A percentile compares a stretch with the other conserved stretches of the same genome.
phyloP scores from a whole-genome alignment of 2,329 filamentous ascomycete species.

The Colletotrichum camelliae region DNA sequence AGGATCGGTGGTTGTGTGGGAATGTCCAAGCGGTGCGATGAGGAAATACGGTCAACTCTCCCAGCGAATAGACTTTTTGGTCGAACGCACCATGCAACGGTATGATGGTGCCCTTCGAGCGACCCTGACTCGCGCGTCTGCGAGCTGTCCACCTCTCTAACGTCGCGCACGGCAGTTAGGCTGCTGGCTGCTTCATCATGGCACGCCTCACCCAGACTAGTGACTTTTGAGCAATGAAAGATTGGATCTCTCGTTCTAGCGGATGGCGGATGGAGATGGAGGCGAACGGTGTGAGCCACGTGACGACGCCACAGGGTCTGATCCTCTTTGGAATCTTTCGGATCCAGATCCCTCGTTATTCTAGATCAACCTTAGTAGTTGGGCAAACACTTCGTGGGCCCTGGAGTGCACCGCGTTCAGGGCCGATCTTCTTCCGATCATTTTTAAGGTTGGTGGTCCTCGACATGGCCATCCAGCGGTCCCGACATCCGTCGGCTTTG shows the following conservation, averaged over 20 bases:
- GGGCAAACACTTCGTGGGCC: background rate
- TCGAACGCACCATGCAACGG: constrained; percentile 16
- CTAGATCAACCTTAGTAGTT: background rate
- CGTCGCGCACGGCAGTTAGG: background rate
- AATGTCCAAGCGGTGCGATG: background rate
- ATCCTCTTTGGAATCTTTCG: background rate
- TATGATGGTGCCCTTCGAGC: background rate
- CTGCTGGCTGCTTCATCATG: background rate
- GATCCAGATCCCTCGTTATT: background rate
- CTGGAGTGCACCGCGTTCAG: background rate
- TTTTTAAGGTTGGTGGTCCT: background rate
- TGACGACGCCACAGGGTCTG: background rate
- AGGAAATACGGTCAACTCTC: background rate
- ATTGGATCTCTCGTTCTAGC: background rate
- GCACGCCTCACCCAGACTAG: background rate
- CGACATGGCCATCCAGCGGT: background rate
- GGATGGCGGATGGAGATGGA: background rate
- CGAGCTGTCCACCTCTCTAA: background rate
- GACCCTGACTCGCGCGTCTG: background rate
- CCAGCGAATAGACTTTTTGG: constrained; percentile 2
- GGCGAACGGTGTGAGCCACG: background rate
- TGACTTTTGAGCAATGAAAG: background rate
- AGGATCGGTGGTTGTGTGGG: background rate
- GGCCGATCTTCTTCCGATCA: background rate
- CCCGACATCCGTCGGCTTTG: background rate